Evolutionary conservation across 169 alveolate species (phyloP), one percentile per base, ranked within the genome.

Genomic region (Plasmodium vivax): DNA sequence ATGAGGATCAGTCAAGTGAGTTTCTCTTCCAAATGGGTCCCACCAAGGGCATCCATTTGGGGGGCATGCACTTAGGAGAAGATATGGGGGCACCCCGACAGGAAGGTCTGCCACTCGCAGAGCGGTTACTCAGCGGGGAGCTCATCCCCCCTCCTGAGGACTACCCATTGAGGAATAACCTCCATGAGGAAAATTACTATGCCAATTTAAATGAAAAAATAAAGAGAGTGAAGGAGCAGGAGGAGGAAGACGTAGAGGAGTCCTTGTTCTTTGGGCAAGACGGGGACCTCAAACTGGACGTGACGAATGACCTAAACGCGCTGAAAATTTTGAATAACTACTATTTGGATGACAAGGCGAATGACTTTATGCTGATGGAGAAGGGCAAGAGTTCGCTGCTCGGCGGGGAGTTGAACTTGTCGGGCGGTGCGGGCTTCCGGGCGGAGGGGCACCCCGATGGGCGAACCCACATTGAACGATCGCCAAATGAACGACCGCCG

Each of bases 301-400:
- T 73, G 14, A n/a, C 56, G 41, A 14, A 75, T n/a, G 85, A 87
- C 62, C 6, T 77, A 19, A 87, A 87, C 47, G 87, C 82, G 23
- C 47, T 87, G 47, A 87, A 87, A 8, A 51, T 87, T 9, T n/a
- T 87, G 68, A 87, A 87, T 87, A 79, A 87, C 38, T 87, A 87
- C 62, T 87, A 87, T n/a, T 19, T 75, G 71, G 71, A 41, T 51
- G 43, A 47, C n/a, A 77, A 87, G n/a, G 19, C 82, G 30, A 54
- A n/a, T 30, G 87, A 85, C 38, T 5, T 83, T 16, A 34, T 83
- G 83, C 14, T 62, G 68, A 19, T 83, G 51, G 92, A 38, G 68
- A 83, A 41, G 47, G 36, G 68, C 41, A 83, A 62, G 12, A 30
- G 16, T 27, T 32, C 74, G 0, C 30, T 68, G 8, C 47, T 51